phyloP scores from a whole-genome alignment of 495 filamentous ascomycete genomes.

The Pseudoneurospora amorphoporcata region DNA sequence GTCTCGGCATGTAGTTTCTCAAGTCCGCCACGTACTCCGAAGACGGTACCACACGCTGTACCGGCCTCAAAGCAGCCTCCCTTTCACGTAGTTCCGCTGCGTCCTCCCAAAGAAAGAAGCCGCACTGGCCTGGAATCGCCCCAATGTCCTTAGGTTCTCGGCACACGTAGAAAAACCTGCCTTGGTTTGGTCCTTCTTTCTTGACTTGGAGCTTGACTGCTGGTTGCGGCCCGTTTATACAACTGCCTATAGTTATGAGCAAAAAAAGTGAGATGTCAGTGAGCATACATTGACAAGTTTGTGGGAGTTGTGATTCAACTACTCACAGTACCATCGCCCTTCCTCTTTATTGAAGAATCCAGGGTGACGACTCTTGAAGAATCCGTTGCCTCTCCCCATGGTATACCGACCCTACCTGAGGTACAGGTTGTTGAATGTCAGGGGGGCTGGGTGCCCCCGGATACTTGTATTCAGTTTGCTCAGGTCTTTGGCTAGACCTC shows the following conservation, averaged over 20 bases:
- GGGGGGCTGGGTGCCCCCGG: not conserved
- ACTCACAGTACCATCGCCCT: not conserved
- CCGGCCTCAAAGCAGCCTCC: conserved; percentile 28
- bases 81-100: conserved; percentile 50
- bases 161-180: conserved; percentile 61
- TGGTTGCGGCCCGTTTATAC: conserved; percentile 32
- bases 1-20: not conserved
- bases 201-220: conserved; percentile 52
- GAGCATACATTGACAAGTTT: not conserved
- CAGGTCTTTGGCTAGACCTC: not conserved
- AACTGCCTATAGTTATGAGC: not conserved
- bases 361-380: not conserved
- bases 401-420: not conserved
- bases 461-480: not conserved
- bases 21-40: not conserved
- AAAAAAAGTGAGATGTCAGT: not conserved
- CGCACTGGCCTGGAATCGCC: conserved; percentile 33
- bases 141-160: conserved; percentile 9
- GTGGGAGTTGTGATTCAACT: not conserved
- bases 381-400: not conserved
- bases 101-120: conserved; percentile 63
- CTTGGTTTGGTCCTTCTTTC: conserved; percentile 56
- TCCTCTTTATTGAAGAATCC: not conserved
- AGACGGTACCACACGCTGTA: not conserved
- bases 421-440: not conserved